Base-by-base conservation (phyloP, 306 rosid species). In the Albizia julibrissin region DNA sequence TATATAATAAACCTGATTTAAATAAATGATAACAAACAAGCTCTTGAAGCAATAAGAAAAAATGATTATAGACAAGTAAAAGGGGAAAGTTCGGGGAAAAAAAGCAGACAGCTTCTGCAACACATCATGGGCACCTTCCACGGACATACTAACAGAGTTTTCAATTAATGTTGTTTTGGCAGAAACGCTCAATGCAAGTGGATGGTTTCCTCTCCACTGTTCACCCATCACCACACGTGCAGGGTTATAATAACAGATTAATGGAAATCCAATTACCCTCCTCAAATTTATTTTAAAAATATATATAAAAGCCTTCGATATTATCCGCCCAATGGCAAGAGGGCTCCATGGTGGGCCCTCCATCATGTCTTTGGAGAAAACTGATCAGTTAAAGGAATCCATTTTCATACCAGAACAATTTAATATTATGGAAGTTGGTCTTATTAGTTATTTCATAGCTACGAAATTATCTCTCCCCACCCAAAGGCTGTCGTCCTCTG, bases 111-210 rank as follows among this genome's bases (percentile, higher is more conserved):
- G 77, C 73, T 84, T 71, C 5, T 18, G 76, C 64, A 56, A 56
- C 72, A 76, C 84, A 79, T 26, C 58, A 72, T 79, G 85, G 81
- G 80, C 46, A 67, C 39, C 33, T 73, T 58, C 79, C 84, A 72
- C 66, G 72, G 61, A 26, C 77, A 64, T 56, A 79, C 81, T 44
- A 70, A 33, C 43, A 47, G 75, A 65, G 75, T 75, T 27, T 75
- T 83, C 71, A 68, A 33, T 84, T 80, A 75, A 75, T 79, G 59
- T 70, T 77, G 12, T 77, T 77, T 72, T 39, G 76, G 73, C 72
- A 70, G 73, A 75, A 67, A 56, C 82, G 15, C 78, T 70, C 73
- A 82, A 14, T 71, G 64, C 78, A 79, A 87, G 85, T 79, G 83
- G 82, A 27, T 69, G 22, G 2, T 67, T 74, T 42, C 61, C 19